Percentiles rank a stretch among this genome's conserved stretches.
These are phyloP conservation scores for Alternaria hordeiaustralica DNA, from an alignment of 2,329 filamentous ascomycete species.

Conservation along the genomic window DNA sequence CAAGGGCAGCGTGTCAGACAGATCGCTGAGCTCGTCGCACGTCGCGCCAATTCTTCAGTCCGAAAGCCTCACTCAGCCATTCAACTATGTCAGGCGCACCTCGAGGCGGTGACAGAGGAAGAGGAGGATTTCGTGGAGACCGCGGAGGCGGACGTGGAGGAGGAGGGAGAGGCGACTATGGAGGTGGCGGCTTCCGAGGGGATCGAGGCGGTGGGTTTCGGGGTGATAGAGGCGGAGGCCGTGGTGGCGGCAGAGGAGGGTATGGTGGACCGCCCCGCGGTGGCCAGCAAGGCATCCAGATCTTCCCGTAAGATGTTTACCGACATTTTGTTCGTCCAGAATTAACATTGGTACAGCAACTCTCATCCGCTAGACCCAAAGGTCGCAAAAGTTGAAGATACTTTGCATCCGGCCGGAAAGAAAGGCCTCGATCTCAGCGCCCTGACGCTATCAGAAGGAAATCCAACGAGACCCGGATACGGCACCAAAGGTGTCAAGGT, in stretches of 20 bases:
- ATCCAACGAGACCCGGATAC: constrained; percentile 22
- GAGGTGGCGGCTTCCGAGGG: background rate
- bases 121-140: background rate
- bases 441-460: constrained; percentile 11
- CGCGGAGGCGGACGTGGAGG: background rate
- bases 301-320: constrained; percentile 14
- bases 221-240: constrained; percentile 1
- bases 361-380: constrained; percentile 6
- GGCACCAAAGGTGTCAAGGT: constrained; percentile 22
- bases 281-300: constrained; percentile 12
- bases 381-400: constrained; percentile 16
- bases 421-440: constrained; percentile 15
- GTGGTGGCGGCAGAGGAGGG: background rate
- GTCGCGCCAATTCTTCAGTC: background rate
- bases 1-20: background rate
- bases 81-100: constrained; percentile 9
- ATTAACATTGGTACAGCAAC: constrained; percentile 14
- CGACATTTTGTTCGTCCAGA: background rate
- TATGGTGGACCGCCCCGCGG: background rate
- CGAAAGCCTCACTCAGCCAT: constrained; percentile 11
- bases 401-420: constrained; percentile 15
- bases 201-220: constrained; percentile 2
- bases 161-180: background rate
- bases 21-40: background rate
- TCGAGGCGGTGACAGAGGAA: constrained; percentile 6